A percentile compares a stretch with the other conserved stretches of the same genome.
Evolutionary conservation across 2,329 filamentous ascomycete species (phyloP).

Genomic region (Claviceps digitariae): DNA sequence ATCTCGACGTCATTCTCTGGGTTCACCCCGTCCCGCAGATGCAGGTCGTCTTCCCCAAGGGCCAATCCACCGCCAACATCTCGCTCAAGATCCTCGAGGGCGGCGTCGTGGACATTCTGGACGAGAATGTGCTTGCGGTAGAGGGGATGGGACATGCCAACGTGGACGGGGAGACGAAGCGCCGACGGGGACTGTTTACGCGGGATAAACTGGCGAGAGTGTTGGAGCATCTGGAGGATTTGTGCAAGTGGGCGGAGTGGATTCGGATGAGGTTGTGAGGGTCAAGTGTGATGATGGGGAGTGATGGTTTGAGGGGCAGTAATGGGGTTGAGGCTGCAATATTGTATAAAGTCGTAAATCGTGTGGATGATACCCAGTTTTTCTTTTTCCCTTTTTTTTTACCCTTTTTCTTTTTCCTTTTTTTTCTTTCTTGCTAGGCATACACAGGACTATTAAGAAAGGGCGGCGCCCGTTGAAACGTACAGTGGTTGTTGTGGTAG

Average conservation of each 20-base stretch:
- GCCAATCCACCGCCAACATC: slow-evolving; percentile 34
- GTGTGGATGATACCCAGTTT: not conserved
- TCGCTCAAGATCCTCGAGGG: slow-evolving; percentile 46
- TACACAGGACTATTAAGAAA: not conserved
- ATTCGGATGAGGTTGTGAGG: slow-evolving; percentile 26
- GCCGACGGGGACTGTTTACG: slow-evolving; percentile 23
- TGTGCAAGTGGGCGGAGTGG: slow-evolving; percentile 41
- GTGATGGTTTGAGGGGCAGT: too few relatives aligned
- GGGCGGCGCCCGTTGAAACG: too few relatives aligned
- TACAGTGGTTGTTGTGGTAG: too few relatives aligned
- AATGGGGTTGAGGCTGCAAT: not conserved
- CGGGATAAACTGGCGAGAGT: slow-evolving; percentile 29
- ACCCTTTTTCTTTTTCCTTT: not conserved
- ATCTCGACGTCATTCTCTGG: slow-evolving; percentile 39
- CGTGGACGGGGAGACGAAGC: slow-evolving; percentile 9
- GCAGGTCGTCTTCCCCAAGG: slow-evolving; percentile 41
- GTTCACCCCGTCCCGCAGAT: slow-evolving; percentile 35
- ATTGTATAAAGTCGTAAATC: not conserved
- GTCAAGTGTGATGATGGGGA: too few relatives aligned
- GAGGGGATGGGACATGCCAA: slow-evolving; percentile 4
- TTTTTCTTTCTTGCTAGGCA: not conserved
- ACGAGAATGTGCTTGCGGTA: slow-evolving; percentile 35
- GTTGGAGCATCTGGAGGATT: slow-evolving; percentile 36
- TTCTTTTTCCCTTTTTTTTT: not conserved
- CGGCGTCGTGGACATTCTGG: slow-evolving; percentile 42